phyloP scores from a whole-genome alignment of 192 early-diverging fungal genomes.

The Backusella westeae region DNA sequence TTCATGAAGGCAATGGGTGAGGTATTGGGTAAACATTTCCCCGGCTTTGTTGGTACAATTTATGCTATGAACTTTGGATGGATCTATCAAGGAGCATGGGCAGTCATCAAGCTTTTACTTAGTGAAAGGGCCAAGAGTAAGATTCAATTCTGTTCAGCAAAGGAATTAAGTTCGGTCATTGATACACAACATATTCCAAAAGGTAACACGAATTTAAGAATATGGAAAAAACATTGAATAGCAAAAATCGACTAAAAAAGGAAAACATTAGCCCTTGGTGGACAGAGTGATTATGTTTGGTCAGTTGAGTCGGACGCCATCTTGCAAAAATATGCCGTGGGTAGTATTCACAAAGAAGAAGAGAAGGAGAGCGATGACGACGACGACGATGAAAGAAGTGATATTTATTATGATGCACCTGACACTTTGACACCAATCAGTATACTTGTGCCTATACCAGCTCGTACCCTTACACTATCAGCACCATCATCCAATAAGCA shows the following conservation, averaged over 20 bases:
- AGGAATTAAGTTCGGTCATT: conserved; percentile 30
- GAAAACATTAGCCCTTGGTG: conserved; percentile 21
- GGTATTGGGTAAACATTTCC: conserved; percentile 24
- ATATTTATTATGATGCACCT: conserved; percentile 16
- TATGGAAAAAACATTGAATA: not conserved
- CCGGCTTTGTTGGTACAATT: conserved; percentile 23
- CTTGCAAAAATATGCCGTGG: conserved; percentile 19
- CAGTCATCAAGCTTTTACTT: conserved; percentile 38
- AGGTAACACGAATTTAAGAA: conserved; percentile 24
- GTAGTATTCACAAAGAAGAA: not conserved
- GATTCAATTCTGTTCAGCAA: conserved; percentile 28
- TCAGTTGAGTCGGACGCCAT: conserved; percentile 17
- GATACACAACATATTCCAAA: conserved; percentile 27
- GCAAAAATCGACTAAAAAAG: conserved; percentile 3
- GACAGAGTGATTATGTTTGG: conserved; percentile 23
- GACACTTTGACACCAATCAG: not conserved
- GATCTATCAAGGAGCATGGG: conserved; percentile 46
- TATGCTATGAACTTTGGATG: conserved; percentile 45
- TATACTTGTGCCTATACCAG: not conserved
- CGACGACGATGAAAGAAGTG: not conserved
- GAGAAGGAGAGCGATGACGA: not conserved
- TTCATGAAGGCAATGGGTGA: conserved; percentile 22
- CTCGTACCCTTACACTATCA: not conserved
- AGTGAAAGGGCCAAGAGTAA: conserved; percentile 34
- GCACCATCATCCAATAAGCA: not conserved